Evolutionary conservation across 108 stramenopile species (phyloP), one percentile per base, ranked within the genome.

Genomic region (Cafeteria roenbergensis): DNA sequence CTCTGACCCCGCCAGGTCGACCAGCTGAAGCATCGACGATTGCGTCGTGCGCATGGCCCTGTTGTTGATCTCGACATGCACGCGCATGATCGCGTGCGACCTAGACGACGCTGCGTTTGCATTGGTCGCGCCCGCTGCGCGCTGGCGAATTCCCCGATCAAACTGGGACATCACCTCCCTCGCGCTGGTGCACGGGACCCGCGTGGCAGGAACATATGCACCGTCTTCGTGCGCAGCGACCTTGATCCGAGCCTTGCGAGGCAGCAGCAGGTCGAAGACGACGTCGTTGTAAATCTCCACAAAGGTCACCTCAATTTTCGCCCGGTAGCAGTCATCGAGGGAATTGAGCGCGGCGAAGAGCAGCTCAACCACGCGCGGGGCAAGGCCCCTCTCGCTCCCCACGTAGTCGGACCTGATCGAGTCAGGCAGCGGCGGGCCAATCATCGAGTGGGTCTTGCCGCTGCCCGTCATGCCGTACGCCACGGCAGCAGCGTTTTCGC

Each of bases 271-370:
- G 70, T 94, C 93, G 33, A 82, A 75, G 25, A 98, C 85, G 27
- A 91, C 80, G 64, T 94, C 94, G 70, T 94, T 95, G 85, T 97
- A 95, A 9, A 97, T 87, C 71, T 97, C 96, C 28, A 97, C 81
- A 58, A 97, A 76, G 34, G 68, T 66, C 30, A 95, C 76, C 24
- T 72, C 62, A 32, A 97, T 86, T n/a, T n/a, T n/a, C n/a, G n/a
- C n/a, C 32, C 35, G 57, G 34, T 73, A 81, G 34, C 67, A 20
- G 27, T 28, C 76, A 0, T 64, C 74, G n/a, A n/a, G n/a, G n/a
- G n/a, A n/a, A n/a, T n/a, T n/a, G n/a, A n/a, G n/a, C n/a, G n/a
- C n/a, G n/a, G n/a, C n/a, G n/a, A n/a, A n/a, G n/a, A n/a, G n/a
- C n/a, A n/a, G n/a, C n/a, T n/a, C n/a, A n/a, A 94, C 67, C 68